Conservation (phyloP, 768 basidiomycete genomes). For the Podaxis sp. region DNA sequence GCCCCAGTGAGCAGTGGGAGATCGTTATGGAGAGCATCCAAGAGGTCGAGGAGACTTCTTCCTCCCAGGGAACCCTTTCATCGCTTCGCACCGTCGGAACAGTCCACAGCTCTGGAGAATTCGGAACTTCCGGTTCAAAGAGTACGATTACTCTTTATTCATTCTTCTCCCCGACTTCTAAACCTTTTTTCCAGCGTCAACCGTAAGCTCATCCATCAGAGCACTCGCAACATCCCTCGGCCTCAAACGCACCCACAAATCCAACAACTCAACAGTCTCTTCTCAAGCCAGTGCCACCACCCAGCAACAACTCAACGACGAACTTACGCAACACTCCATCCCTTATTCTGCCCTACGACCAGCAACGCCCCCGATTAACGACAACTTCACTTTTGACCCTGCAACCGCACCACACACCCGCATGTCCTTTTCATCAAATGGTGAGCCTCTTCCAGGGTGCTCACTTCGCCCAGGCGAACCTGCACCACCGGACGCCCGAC, state of each 20-base stretch:
- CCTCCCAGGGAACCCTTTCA: constrained; percentile 48
- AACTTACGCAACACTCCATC: constrained; percentile 39
- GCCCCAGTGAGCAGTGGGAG: constrained; percentile 83
- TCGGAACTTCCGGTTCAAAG: constrained; percentile 68
- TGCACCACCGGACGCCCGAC: constrained; percentile 57
- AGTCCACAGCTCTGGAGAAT: constrained; percentile 54
- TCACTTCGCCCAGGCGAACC: constrained; percentile 57
- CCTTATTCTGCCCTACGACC: constrained; percentile 44
- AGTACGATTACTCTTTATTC: constrained; percentile 34
- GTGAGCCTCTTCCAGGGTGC: constrained; percentile 61
- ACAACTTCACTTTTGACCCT: constrained; percentile 48
- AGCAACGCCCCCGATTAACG: constrained; percentile 40
- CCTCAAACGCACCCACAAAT: constrained; percentile 50
- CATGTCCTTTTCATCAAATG: constrained; percentile 28
- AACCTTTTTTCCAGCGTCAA: constrained; percentile 42
- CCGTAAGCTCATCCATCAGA: constrained; percentile 70
- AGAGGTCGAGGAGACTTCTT: constrained; percentile 57
- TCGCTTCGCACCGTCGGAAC: constrained; percentile 40
- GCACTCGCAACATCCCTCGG: constrained; percentile 76
- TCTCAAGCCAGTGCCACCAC: constrained; percentile 17
- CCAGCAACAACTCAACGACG: constrained; percentile 32
- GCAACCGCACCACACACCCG: constrained; percentile 20
- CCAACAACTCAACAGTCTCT: constrained; percentile 22
- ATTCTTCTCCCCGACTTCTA: constrained; percentile 10
- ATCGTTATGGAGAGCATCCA: constrained; percentile 82